Evolutionary conservation across 768 basidiomycete genomes (phyloP).

Genomic region (Boletus patriciae): DNA sequence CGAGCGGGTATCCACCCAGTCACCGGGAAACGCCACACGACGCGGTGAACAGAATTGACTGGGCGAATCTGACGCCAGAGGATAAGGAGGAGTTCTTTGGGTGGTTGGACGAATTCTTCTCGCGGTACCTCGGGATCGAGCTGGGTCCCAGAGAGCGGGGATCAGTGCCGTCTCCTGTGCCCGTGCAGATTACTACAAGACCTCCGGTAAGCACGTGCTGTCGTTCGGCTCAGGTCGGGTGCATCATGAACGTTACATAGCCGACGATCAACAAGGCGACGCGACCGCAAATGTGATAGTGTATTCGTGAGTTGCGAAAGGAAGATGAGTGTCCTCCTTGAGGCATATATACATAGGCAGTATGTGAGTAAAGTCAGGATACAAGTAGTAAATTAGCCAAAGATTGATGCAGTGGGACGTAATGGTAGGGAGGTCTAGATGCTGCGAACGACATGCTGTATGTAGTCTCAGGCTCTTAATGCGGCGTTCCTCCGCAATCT

Average conservation of each 20-base stretch:
- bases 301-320: background rate
- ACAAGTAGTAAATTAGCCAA: conserved; percentile 18
- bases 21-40: conserved; percentile 6
- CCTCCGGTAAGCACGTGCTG: conserved; percentile 20
- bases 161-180: background rate
- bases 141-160: conserved; percentile 13
- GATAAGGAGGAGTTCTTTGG: conserved; percentile 73
- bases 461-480: conserved; percentile 7
- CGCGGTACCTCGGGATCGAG: conserved; percentile 39
- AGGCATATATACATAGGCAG: conserved; percentile 15
- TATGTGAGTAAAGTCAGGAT: conserved; percentile 12
- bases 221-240: background rate
- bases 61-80: conserved; percentile 62
- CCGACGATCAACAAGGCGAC: conserved; percentile 23
- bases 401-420: conserved; percentile 9
- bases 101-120: conserved; percentile 84
- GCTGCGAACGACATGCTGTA: background rate
- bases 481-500: conserved; percentile 30
- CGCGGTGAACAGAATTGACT: conserved; percentile 48
- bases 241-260: conserved; percentile 10
- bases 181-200: background rate
- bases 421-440: conserved; percentile 18
- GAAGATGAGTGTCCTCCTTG: conserved; percentile 1
- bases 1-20: conserved; percentile 27
- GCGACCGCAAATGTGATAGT: conserved; percentile 17